Percentiles rank a stretch among this genome's conserved stretches.
Evolutionary conservation across 2,329 filamentous ascomycete genomes (phyloP).

Genomic region (Tothia fuscella): DNA sequence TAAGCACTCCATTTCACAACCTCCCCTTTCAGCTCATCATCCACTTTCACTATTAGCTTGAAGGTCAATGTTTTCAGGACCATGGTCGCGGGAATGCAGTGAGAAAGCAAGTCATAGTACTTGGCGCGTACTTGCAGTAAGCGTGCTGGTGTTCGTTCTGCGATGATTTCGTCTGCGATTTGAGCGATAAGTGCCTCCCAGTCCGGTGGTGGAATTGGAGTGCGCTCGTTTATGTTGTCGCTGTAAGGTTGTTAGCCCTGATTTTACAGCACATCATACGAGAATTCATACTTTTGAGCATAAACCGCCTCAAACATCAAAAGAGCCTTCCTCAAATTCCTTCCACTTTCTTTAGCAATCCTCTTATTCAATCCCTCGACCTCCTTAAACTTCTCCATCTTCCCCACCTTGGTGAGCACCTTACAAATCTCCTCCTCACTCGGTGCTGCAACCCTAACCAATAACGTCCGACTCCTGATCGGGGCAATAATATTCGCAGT

Average conservation of each 20-base stretch:
- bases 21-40: conserved; percentile 81
- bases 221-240: conserved; percentile 79
- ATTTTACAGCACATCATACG: conserved; percentile 4
- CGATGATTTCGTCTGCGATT: conserved; percentile 86
- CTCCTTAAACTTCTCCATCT: conserved; percentile 74
- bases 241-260: conserved; percentile 37
- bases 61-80: conserved; percentile 93
- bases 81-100: conserved; percentile 91
- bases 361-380: conserved; percentile 65
- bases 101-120: conserved; percentile 92
- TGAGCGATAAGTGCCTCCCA: conserved; percentile 89
- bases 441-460: conserved; percentile 85
- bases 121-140: conserved; percentile 83
- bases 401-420: conserved; percentile 57
- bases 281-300: conserved; percentile 70
- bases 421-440: conserved; percentile 72
- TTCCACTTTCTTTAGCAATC: conserved; percentile 80
- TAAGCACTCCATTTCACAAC: conserved; percentile 94
- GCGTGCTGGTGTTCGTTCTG: conserved; percentile 79
- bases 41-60: conserved; percentile 71
- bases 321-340: conserved; percentile 79
- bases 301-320: conserved; percentile 97
- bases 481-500: conserved; percentile 99
- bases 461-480: conserved; percentile 79
- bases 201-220: conserved; percentile 84